Base-by-base conservation (phyloP, 2,329 filamentous ascomycete genomes). In the Epichloe sibirici region DNA sequence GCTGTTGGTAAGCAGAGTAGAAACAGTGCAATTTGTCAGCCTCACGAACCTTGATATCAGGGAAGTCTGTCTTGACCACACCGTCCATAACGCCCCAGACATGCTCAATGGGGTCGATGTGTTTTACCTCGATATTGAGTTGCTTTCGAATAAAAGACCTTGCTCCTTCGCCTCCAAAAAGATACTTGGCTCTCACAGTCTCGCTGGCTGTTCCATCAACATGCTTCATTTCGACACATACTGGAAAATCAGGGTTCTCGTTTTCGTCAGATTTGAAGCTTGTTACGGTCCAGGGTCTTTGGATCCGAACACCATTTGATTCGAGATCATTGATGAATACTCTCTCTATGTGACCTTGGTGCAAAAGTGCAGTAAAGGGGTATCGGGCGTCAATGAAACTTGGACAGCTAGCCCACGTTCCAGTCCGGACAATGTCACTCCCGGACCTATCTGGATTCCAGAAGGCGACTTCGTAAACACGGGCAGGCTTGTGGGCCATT, bases 401-500 rank as follows among this genome's bases (percentile, higher is more conserved):
- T 0, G 90, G 90, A 69, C 90, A 96, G 64, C 85, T 90, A 5
- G 89, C 86, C 89, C 89, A 95, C 5, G 81, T 83, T 31, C 82
- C 81, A 1, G 83, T 87, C 57, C 83, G 74, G 35, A 74, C 71
- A 56, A 87, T 86, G 35, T 81, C 78, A 44, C 72, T 68, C 37
- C 73, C 73, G 44, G 75, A 79, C 35, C 66, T 65, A 1, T 72
- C 71, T 0, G 82, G 82, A 56, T 87, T 83, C 84, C 84, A 88
- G 59, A 88, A 87, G 2, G 83, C 83, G 28, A 85, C 81, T 63
- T 88, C 83, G 59, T 80, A 95, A 28, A 96, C 88, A 62, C 88
- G 88, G 1, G 90, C 90, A 6, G 90, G 90, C 57, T 90, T 81
- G 63, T 91, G 77, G 21, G 83, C 85, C 89, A 95, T 95, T 63